Base-by-base conservation (phyloP, 176 grass and related monocot species). In the Dactylis glomerata region DNA sequence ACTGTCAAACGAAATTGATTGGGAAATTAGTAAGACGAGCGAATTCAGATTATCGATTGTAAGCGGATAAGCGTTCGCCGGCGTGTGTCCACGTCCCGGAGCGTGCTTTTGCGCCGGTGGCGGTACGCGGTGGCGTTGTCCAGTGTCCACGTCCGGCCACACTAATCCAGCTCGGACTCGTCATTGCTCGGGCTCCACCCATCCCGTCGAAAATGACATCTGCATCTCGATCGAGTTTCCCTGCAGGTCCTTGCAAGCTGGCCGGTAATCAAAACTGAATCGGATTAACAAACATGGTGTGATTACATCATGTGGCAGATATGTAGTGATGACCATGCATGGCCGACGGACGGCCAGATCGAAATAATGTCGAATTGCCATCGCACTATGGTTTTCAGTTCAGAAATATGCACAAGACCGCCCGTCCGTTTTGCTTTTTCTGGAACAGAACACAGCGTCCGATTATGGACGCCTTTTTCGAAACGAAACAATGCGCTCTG, bases 121-220 rank as follows among this genome's bases (percentile, higher is more conserved):
- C 26, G 9, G 56, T 59, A 5, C 1, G 23, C 5, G 46, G 46
- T 36, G n/a, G n/a, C n/a, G n/a, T n/a, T n/a, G n/a, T n/a, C n/a
- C n/a, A n/a, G 34, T 36, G 38, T 16, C 14, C 46, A 16, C 14
- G 44, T 66, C 59, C 4, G 3, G 34, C 13, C 59, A 56, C 54
- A 59, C 50, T 27, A 0, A 22, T 54, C 83, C 83, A 85, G 85
- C 66, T 80, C 24, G n/a, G 38, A 5, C 71, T 7, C 52, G 55
- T 38, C 19, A 54, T 20, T 41, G 19, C 8, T 0, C 9, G 1
- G 70, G 41, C 37, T 78, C 73, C 77, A 73, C 44, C 28, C 14
- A 27, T 41, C n/a, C 54, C n/a, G 10, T 26, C 24, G 23, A 28
- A 28, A 61, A 61, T 10, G 11, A 55, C 54, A 57, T 11, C n/a